Percentiles rank a stretch among this genome's conserved stretches.
Conservation (phyloP, 2,329 filamentous ascomycete species). For the Biscogniauxia mediterranea region DNA sequence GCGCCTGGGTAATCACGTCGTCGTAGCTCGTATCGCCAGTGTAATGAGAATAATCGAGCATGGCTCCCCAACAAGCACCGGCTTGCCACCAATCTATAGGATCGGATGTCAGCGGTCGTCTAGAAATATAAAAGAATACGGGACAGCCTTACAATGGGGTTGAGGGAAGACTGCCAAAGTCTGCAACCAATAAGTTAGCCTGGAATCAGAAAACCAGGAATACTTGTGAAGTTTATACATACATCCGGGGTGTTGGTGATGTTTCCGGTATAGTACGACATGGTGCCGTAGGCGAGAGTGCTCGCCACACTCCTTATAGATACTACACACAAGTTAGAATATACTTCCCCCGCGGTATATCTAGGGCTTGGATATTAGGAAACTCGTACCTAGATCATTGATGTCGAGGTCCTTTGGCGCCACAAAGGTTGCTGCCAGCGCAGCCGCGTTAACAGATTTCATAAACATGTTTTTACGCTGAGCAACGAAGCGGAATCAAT, state of each 20-base stretch:
- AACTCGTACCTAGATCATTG: constrained; percentile 23
- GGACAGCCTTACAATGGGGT: constrained; percentile 51
- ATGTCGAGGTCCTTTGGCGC: constrained; percentile 42
- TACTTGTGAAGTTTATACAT: constrained; percentile 12
- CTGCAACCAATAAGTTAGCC: constrained; percentile 29
- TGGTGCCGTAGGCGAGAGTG: constrained; percentile 58
- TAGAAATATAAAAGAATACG: constrained; percentile 37
- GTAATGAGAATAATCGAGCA: constrained; percentile 69
- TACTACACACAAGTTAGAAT: constrained; percentile 37
- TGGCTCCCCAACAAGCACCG: constrained; percentile 63
- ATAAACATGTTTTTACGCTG: constrained; percentile 24
- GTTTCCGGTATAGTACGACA: constrained; percentile 65
- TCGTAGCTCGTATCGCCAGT: constrained; percentile 64
- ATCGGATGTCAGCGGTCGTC: constrained; percentile 9
- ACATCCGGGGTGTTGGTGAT: constrained; percentile 48
- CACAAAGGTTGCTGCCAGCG: constrained; percentile 28
- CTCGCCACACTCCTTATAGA: constrained; percentile 62
- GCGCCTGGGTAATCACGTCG: constrained; percentile 54
- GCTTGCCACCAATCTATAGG: constrained; percentile 60
- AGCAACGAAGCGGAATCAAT: constrained; percentile 8
- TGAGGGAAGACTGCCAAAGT: constrained; percentile 61
- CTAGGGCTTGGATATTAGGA: neutral
- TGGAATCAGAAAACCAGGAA: neutral
- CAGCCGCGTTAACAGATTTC: constrained; percentile 28
- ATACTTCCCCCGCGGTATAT: neutral